Base-by-base conservation (phyloP, 2,329 filamentous ascomycete species). In the Ascochyta fabae region DNA sequence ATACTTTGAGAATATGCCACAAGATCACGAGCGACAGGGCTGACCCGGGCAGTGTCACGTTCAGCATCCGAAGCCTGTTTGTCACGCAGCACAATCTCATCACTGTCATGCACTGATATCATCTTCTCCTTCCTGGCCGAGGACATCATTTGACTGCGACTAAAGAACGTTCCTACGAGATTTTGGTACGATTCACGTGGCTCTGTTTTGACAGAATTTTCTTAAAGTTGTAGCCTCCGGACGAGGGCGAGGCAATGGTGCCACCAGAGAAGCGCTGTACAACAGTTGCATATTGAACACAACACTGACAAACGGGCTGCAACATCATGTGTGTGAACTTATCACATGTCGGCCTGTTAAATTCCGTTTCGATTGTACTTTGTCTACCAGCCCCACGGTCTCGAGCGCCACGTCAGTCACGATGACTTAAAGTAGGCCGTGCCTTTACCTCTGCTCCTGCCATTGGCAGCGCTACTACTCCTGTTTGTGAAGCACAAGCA, bases 381-480 rank as follows among this genome's bases (percentile, higher is more conserved):
- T 15, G 3, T 9, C 36, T 13, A 19, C 19, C 44, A 27, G 19
- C 24, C 33, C 48, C 39, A 26, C 16, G 26, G 15, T 34, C 19
- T 19, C 19, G 33, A 39, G 16, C 16, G 34, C 38, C 44, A 54
- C 45, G 51, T 54, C 45, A 40, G 39, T 16, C 16, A 19, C 10
- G 1, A 34, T 26, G 22, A 35, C 45, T 45, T 54, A 54, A 44
- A 43, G 48, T 26, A 39, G 19, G 26, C 7, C 6, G 10, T 23
- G 23, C 39, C 44, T 43, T 33, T 19, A 16, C 27, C 26, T 39
- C 33, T 22, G 29, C 15, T 9, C 23, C 19, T 39, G 15, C 51
- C 13, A 16, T 26, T 34, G 13, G 24, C 16, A 38, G 13, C 4
- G 3, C 3, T 36, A 38, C 33, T 22, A 15, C 39, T 54, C 4